These are phyloP conservation scores for Kwoniella sp. DNA, from an alignment of 768 basidiomycete species.

Conservation along the genomic window DNA sequence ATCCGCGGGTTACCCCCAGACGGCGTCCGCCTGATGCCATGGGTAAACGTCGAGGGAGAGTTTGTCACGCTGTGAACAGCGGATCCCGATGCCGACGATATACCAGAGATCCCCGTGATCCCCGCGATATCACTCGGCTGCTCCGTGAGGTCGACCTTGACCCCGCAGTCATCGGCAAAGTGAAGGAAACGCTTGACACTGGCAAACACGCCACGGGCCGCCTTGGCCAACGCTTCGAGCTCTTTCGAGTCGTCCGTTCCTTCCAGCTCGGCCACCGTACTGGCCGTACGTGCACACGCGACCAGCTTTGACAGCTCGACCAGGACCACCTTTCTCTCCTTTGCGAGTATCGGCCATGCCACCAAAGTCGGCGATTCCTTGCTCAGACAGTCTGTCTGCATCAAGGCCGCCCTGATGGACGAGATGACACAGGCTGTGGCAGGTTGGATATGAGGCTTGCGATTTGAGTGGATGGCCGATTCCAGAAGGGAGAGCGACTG, in stretches of 20 bases:
- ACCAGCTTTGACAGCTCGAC: slow-evolving; percentile 77
- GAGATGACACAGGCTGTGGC: slow-evolving; percentile 92
- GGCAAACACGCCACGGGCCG: slow-evolving; percentile 68
- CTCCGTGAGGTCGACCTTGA: slow-evolving; percentile 41
- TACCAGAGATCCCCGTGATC: no score
- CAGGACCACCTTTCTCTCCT: slow-evolving; percentile 76
- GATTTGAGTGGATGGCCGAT: slow-evolving; percentile 72
- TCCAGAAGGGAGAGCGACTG: slow-evolving; percentile 82
- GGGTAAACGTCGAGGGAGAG: no score
- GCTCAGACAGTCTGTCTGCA: slow-evolving; percentile 74
- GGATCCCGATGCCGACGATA: no score
- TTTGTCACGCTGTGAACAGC: background rate
- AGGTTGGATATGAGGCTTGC: slow-evolving; percentile 80
- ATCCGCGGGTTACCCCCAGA: slow-evolving; percentile 17
- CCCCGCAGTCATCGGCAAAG: slow-evolving; percentile 48
- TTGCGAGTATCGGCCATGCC: slow-evolving; percentile 62
- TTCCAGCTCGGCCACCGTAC: slow-evolving; percentile 9
- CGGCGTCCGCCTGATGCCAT: background rate
- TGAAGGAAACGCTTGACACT: slow-evolving; percentile 72
- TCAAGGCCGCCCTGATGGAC: slow-evolving; percentile 80
- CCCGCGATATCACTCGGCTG: no score
- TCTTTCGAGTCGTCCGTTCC: slow-evolving; percentile 11
- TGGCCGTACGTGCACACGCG: slow-evolving; percentile 36
- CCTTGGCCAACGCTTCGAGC: slow-evolving; percentile 24
- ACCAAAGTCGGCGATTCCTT: slow-evolving; percentile 73